A percentile compares a stretch with the other conserved stretches of the same genome.
phyloP scores from a whole-genome alignment of 176 grass and related monocot species.

The Eleusine indica region DNA sequence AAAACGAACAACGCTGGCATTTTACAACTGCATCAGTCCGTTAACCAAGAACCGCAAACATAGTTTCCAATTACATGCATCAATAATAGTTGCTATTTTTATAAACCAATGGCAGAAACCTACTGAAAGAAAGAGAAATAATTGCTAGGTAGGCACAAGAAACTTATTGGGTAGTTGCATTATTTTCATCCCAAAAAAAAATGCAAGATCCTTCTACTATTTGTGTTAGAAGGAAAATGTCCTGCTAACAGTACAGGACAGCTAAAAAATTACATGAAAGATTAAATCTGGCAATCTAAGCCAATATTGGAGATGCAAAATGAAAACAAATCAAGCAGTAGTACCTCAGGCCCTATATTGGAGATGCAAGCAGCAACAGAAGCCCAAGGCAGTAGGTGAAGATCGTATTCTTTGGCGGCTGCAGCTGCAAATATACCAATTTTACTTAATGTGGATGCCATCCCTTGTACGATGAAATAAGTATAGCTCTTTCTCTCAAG shows the following conservation, averaged over 20 bases:
- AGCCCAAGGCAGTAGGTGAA: constrained; percentile 89
- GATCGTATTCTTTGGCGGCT: constrained; percentile 90
- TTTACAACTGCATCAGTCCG: constrained; percentile 19
- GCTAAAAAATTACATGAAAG: background rate
- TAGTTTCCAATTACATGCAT: constrained; percentile 22
- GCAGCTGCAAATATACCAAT: constrained; percentile 78
- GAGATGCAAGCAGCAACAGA: constrained; percentile 97
- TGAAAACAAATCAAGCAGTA: constrained; percentile 19
- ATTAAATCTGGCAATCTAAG: background rate
- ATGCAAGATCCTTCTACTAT: background rate
- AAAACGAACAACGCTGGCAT: constrained; percentile 24
- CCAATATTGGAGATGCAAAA: background rate
- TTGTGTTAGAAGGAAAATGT: constrained; percentile 1
- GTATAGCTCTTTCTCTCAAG: constrained; percentile 63
- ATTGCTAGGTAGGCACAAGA: background rate
- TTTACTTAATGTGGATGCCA: constrained; percentile 83
- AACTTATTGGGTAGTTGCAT: background rate
- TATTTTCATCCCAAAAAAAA: background rate
- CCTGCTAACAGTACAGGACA: background rate
- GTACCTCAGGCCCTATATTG: constrained; percentile 60
- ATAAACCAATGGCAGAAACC: background rate
- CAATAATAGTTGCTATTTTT: background rate
- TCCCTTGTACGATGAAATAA: constrained; percentile 82
- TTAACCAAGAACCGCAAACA: constrained; percentile 6
- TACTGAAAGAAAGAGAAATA: background rate